Evolutionary conservation across 2,329 filamentous ascomycete species (phyloP).

Genomic region (Blastomyces silverae): DNA sequence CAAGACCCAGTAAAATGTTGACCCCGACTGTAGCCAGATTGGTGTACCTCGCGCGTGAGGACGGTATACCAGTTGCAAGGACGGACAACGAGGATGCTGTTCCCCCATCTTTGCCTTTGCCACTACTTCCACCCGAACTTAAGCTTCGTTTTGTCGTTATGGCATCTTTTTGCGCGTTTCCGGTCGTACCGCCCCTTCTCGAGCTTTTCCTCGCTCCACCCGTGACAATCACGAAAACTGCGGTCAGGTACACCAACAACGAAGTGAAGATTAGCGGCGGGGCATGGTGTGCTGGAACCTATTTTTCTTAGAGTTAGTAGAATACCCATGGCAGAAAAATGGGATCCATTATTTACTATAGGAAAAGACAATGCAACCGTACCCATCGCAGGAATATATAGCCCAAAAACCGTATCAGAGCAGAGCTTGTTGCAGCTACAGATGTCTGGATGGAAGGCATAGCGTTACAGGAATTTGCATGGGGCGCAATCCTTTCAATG

Average conservation of each 20-base stretch:
- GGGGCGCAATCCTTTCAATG: not conserved
- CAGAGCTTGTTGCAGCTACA: slow-evolving; percentile 34
- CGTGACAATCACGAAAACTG: slow-evolving; percentile 26
- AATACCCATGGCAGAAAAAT: not conserved
- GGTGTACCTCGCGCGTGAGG: slow-evolving; percentile 58
- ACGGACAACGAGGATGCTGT: slow-evolving; percentile 49
- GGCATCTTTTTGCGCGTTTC: not conserved
- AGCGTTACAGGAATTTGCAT: slow-evolving; percentile 6
- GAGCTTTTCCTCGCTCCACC: slow-evolving; percentile 10
- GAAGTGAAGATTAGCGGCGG: slow-evolving; percentile 37
- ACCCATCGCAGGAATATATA: slow-evolving; percentile 45
- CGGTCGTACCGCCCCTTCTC: slow-evolving; percentile 4
- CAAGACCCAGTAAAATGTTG: slow-evolving; percentile 61
- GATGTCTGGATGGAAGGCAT: slow-evolving; percentile 34
- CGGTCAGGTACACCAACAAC: slow-evolving; percentile 42
- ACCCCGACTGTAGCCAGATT: slow-evolving; percentile 63
- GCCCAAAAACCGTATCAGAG: slow-evolving; percentile 31
- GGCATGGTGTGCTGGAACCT: slow-evolving; percentile 38
- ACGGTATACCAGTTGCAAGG: slow-evolving; percentile 69
- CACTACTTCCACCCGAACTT: slow-evolving; percentile 1
- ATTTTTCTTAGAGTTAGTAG: slow-evolving; percentile 14
- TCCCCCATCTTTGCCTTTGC: not conserved
- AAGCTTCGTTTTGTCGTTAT: not conserved
- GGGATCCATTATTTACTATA: not conserved
- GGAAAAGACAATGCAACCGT: slow-evolving; percentile 15